Conservation (phyloP, 2,329 filamentous ascomycete species). For the Ascocoryne sarcoides region DNA sequence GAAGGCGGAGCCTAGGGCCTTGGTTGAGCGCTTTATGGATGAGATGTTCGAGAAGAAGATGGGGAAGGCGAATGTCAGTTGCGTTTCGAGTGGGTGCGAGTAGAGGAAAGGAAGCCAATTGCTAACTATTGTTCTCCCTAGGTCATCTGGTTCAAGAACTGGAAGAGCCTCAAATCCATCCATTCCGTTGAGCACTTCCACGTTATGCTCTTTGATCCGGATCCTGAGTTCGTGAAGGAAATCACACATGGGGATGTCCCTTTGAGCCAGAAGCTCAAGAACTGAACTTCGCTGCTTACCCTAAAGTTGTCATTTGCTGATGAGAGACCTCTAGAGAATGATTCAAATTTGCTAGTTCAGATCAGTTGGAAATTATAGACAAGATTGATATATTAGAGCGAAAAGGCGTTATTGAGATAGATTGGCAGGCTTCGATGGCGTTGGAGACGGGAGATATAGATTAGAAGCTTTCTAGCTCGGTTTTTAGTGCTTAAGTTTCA, state of each 20-base stretch:
- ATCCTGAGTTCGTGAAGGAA: conserved; percentile 56
- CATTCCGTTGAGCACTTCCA: conserved; percentile 90
- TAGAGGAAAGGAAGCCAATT: background rate
- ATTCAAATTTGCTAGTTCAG: too few species aligned
- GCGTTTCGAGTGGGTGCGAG: background rate
- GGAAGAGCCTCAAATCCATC: conserved; percentile 75
- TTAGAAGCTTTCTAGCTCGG: too few species aligned
- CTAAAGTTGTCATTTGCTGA: too few species aligned
- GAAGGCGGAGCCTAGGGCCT: conserved; percentile 49
- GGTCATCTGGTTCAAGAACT: conserved; percentile 85
- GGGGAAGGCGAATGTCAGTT: conserved; percentile 43
- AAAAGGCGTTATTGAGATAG: too few species aligned
- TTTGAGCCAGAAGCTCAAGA: conserved; percentile 41
- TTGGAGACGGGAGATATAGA: too few species aligned
- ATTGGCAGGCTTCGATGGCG: too few species aligned
- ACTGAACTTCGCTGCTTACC: background rate
- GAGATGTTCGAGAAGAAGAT: conserved; percentile 52
- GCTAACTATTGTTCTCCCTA: conserved; percentile 14
- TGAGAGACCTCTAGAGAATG: too few species aligned
- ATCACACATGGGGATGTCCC: conserved; percentile 70
- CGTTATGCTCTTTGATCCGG: conserved; percentile 77
- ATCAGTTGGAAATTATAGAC: too few species aligned
- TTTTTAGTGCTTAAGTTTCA: too few species aligned
- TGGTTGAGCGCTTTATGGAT: conserved; percentile 64
- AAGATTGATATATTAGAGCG: too few species aligned